A percentile compares a stretch with the other conserved stretches of the same genome.
These are phyloP conservation scores for Rhododendron simsii DNA, from an alignment of 148 eudicot genomes.

Conservation along the genomic window DNA sequence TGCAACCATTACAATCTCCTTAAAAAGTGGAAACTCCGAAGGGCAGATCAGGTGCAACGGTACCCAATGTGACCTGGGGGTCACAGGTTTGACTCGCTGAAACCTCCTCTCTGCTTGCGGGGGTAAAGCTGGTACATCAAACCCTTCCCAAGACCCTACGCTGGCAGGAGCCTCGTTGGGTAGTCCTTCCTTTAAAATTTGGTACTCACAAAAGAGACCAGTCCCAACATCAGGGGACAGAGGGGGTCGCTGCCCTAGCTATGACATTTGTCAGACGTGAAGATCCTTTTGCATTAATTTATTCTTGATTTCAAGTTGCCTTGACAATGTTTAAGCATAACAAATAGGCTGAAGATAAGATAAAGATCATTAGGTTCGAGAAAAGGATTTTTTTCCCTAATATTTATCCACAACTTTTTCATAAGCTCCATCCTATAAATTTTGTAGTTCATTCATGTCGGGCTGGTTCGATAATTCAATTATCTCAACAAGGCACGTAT, in stretches of 20 bases:
- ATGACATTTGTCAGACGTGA: not conserved
- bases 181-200: not conserved
- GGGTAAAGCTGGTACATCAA: not conserved
- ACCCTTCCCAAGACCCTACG: not conserved
- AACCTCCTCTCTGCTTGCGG: not conserved
- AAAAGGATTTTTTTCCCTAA: not conserved
- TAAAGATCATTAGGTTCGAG: not conserved
- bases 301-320: not conserved
- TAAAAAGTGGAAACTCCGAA: not conserved
- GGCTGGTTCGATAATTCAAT: not conserved
- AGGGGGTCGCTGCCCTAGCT: not conserved
- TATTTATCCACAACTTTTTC: not conserved
- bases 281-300: not conserved
- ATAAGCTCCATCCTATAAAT: not conserved
- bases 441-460: not conserved
- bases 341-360: not conserved
- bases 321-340: not conserved
- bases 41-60: not conserved
- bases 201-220: not conserved
- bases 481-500: not conserved
- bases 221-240: not conserved
- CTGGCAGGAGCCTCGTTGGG: not conserved
- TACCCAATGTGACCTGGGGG: not conserved
- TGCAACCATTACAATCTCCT: not conserved
- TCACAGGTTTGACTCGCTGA: not conserved